These are phyloP conservation scores for Candida silvicultrix DNA, from an alignment of 805 yeast genomes.

Conservation along the genomic window DNA sequence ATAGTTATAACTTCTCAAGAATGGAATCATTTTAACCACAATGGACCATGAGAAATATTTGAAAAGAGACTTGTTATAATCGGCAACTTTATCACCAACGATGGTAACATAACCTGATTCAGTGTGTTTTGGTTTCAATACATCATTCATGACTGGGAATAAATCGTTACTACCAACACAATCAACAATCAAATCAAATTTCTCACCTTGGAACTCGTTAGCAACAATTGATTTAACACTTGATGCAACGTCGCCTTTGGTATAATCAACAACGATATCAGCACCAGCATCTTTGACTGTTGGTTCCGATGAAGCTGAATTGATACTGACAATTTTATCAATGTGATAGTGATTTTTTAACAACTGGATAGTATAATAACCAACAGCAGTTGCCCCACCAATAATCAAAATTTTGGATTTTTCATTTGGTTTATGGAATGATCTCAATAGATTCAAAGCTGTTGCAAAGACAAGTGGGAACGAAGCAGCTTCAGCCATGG, in stretches of 20 bases:
- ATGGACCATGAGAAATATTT: constrained; percentile 5
- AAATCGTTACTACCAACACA: constrained; percentile 54
- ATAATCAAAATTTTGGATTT: constrained; percentile 49
- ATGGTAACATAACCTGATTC: constrained; percentile 48
- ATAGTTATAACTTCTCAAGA: constrained; percentile 23
- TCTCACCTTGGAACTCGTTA: constrained; percentile 26
- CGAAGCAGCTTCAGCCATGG: constrained; percentile 50
- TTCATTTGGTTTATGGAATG: constrained; percentile 30
- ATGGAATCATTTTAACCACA: constrained; percentile 9
- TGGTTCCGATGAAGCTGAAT: constrained; percentile 41
- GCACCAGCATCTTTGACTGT: constrained; percentile 49
- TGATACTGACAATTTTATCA: constrained; percentile 47
- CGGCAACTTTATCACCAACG: constrained; percentile 45
- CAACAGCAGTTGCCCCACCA: constrained; percentile 75
- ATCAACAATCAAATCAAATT: constrained; percentile 61
- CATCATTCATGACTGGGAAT: constrained; percentile 32
- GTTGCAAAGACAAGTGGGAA: constrained; percentile 62
- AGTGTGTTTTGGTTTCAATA: constrained; percentile 39
- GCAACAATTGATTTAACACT: constrained; percentile 27
- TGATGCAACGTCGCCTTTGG: constrained; percentile 31
- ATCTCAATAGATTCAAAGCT: constrained; percentile 37
- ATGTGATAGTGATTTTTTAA: constrained; percentile 43
- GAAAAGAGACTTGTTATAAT: constrained; percentile 16
- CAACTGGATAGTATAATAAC: constrained; percentile 48
- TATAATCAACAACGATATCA: constrained; percentile 51